Evolutionary conservation across 1,139 yeast species (phyloP).

Genomic region (Candida tropicalis): DNA sequence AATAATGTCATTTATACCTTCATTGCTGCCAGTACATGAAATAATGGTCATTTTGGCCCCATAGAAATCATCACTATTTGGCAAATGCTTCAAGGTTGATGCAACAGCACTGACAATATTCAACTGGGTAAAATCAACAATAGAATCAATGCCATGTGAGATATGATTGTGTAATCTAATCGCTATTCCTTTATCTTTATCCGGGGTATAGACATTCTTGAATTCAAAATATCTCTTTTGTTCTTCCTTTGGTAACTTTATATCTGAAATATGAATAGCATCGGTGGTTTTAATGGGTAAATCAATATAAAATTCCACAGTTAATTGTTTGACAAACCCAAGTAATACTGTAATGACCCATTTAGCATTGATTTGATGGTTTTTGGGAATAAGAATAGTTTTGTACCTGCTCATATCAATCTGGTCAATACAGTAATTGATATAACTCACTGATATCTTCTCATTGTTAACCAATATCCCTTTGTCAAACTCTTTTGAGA

Average conservation of each 20-base stretch:
- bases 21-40: conserved; percentile 21
- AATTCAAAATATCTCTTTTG: conserved; percentile 17
- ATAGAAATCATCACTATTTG: conserved; percentile 43
- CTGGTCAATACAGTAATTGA: conserved; percentile 24
- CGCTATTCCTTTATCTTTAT: conserved; percentile 44
- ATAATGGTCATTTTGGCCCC: conserved; percentile 49
- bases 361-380: conserved; percentile 9
- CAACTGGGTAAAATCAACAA: conserved; percentile 54
- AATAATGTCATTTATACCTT: conserved; percentile 28
- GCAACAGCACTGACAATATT: conserved; percentile 68
- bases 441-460: conserved; percentile 19
- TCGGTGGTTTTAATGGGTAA: background rate
- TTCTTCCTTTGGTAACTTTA: conserved; percentile 4
- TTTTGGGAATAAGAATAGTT: conserved; percentile 11
- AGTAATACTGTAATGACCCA: conserved; percentile 16
- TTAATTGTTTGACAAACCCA: conserved; percentile 18
- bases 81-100: conserved; percentile 60
- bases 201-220: conserved; percentile 32
- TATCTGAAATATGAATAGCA: conserved; percentile 3
- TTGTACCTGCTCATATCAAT: conserved; percentile 1
- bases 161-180: conserved; percentile 23
- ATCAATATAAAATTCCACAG: conserved; percentile 17
- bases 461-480: conserved; percentile 23
- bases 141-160: conserved; percentile 19
- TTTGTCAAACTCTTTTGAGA: background rate